A percentile compares a stretch with the other conserved stretches of the same genome.
phyloP scores from a whole-genome alignment of 2,329 filamentous ascomycete genomes.

The Fusarium nodosum region DNA sequence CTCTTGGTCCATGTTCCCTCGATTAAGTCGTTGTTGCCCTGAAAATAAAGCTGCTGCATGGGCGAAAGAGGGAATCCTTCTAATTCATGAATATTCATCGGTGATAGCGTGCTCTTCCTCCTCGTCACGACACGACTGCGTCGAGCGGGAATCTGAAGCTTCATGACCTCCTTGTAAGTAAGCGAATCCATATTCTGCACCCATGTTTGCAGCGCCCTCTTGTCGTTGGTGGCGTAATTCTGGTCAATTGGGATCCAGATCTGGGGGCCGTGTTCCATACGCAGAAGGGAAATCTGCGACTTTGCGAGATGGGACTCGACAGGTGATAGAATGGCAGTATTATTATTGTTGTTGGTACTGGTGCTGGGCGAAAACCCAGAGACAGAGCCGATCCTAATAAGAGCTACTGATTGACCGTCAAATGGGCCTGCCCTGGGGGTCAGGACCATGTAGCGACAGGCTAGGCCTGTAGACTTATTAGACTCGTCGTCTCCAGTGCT shows the following conservation, averaged over 20 bases:
- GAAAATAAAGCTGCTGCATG: constrained; percentile 68
- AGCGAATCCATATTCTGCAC: constrained; percentile 66
- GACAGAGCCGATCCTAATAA: constrained; percentile 56
- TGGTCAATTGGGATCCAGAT: constrained; percentile 63
- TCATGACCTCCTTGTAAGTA: constrained; percentile 61
- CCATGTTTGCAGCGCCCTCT: constrained; percentile 65
- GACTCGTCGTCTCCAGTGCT: constrained; percentile 17
- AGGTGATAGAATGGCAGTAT: constrained; percentile 53
- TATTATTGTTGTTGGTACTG: background rate
- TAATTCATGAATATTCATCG: constrained; percentile 47
- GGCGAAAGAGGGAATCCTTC: constrained; percentile 63
- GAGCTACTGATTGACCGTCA: constrained; percentile 63
- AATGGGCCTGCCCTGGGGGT: constrained; percentile 64
- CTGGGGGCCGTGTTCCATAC: constrained; percentile 56
- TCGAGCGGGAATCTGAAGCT: constrained; percentile 58
- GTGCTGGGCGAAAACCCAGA: background rate
- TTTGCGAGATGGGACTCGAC: constrained; percentile 58
- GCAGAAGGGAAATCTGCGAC: constrained; percentile 59
- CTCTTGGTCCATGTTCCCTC: constrained; percentile 62
- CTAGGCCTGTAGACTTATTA: background rate
- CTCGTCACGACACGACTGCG: constrained; percentile 48
- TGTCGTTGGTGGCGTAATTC: constrained; percentile 57
- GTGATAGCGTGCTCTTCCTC: background rate
- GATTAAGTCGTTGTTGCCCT: constrained; percentile 54
- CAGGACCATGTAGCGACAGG: constrained; percentile 55